Percentiles rank a stretch among this genome's conserved stretches.
phyloP scores from a whole-genome alignment of 2,329 filamentous ascomycete species.

The Aureobasidium sp. region DNA sequence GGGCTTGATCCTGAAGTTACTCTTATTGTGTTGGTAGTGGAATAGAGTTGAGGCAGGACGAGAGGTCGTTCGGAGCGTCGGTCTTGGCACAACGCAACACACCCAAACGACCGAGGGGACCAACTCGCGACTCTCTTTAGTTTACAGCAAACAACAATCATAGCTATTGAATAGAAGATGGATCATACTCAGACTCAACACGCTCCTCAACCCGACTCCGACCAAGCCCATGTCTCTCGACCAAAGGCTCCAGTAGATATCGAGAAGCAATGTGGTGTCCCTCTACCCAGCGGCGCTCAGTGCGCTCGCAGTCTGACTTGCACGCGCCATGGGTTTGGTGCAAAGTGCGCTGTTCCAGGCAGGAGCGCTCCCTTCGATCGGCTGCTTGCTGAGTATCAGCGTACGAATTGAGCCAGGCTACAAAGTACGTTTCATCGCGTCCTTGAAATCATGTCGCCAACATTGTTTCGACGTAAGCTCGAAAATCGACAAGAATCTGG shows the following conservation, averaged over 20 bases:
- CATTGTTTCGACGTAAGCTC: constrained; percentile 49
- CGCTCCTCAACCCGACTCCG: not conserved
- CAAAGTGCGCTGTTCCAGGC: constrained; percentile 77
- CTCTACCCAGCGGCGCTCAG: constrained; percentile 72
- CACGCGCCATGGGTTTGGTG: constrained; percentile 86
- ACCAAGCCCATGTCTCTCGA: constrained; percentile 59
- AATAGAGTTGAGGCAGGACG: not conserved
- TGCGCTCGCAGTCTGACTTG: constrained; percentile 83
- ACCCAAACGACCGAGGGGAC: not conserved
- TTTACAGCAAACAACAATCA: not conserved
- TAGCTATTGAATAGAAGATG: not conserved
- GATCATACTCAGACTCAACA: not conserved
- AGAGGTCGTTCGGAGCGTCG: not conserved
- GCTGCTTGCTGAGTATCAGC: constrained; percentile 59
- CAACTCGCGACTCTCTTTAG: not conserved
- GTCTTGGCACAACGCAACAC: not conserved
- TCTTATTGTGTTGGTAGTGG: not conserved
- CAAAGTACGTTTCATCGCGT: constrained; percentile 55
- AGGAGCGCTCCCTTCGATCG: constrained; percentile 84
- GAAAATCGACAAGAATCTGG: constrained; percentile 55
- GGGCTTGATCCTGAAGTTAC: not conserved
- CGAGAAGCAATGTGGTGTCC: constrained; percentile 83
- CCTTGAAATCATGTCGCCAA: constrained; percentile 10
- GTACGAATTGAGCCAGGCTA: constrained; percentile 97
- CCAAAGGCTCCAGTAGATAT: constrained; percentile 87